Percentiles rank a stretch among this genome's conserved stretches.
Conservation (phyloP, 1,139 yeast genomes). For the Taphrina flavorubra region DNA sequence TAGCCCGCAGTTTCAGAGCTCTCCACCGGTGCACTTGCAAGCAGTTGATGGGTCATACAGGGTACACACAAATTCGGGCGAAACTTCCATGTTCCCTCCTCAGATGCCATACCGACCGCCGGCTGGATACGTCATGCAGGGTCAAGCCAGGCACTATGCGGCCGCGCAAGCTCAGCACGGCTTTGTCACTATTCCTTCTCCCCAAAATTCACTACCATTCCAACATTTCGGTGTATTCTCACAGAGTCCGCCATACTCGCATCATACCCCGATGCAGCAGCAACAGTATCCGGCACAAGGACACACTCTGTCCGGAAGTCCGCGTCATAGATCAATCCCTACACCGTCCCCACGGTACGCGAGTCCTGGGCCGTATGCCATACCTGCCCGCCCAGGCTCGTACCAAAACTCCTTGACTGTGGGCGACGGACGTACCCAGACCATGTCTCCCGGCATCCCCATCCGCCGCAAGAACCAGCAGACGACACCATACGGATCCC, state of each 20-base stretch:
- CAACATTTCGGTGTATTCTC: conserved; percentile 4
- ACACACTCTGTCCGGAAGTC: background rate
- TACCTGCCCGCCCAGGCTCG: conserved; percentile 15
- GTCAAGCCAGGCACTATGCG: conserved; percentile 10
- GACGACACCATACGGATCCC: conserved; percentile 6
- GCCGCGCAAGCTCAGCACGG: conserved; percentile 19
- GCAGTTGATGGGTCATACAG: background rate
- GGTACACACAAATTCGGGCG: background rate
- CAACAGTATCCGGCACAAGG: conserved; percentile 8
- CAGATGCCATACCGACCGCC: conserved; percentile 24
- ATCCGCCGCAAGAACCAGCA: background rate
- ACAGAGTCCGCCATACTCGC: background rate
- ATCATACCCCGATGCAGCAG: background rate
- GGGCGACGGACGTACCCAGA: conserved; percentile 2
- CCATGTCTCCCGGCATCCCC: conserved; percentile 7
- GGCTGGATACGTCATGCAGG: conserved; percentile 15
- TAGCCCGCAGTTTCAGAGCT: conserved; percentile 34
- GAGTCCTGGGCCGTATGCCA: conserved; percentile 25
- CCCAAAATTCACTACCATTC: conserved; percentile 1
- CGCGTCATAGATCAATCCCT: conserved; percentile 5
- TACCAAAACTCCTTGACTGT: conserved; percentile 11
- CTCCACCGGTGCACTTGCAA: conserved; percentile 33
- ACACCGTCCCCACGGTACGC: conserved; percentile 16
- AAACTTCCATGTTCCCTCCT: conserved; percentile 26
- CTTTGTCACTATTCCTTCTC: background rate